Percentiles rank a stretch among this genome's conserved stretches.
Evolutionary conservation across 176 grass and related monocot species (phyloP).

Genomic region (Rhipidocladum racemiflorum): DNA sequence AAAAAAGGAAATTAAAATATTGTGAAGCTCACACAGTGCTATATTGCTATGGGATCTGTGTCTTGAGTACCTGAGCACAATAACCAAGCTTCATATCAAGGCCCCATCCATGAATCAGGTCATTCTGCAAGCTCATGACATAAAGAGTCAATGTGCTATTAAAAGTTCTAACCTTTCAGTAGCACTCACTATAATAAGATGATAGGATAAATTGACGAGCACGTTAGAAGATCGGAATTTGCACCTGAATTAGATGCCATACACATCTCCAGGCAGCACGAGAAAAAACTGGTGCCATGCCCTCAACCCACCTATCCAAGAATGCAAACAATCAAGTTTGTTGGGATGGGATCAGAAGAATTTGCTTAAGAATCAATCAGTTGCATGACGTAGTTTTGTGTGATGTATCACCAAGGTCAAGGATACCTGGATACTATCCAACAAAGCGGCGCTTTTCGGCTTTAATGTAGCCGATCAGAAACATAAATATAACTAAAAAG

Average conservation of each 20-base stretch:
- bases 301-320: constrained; percentile 82
- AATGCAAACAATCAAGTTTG: not conserved
- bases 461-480: not conserved
- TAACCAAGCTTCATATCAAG: constrained; percentile 97
- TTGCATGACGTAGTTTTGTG: not conserved
- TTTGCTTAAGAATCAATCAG: constrained; percentile 3
- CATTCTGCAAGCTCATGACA: constrained; percentile 45
- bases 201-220: not conserved
- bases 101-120: constrained; percentile 96
- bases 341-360: not conserved
- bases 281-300: constrained; percentile 93
- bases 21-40: not conserved
- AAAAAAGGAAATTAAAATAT: not conserved
- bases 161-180: not conserved
- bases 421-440: not conserved
- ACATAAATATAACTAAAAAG: not conserved
- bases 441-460: not conserved
- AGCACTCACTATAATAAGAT: not conserved
- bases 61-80: constrained; percentile 74
- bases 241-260: constrained; percentile 92
- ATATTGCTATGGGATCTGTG: not conserved
- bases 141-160: not conserved
- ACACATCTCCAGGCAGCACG: constrained; percentile 76
- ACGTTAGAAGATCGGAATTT: not conserved
- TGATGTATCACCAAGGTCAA: not conserved